Evolutionary conservation across 2,329 filamentous ascomycete species (phyloP), one percentile per base, ranked within the genome.

Genomic region (Trichoderma endophyticum): DNA sequence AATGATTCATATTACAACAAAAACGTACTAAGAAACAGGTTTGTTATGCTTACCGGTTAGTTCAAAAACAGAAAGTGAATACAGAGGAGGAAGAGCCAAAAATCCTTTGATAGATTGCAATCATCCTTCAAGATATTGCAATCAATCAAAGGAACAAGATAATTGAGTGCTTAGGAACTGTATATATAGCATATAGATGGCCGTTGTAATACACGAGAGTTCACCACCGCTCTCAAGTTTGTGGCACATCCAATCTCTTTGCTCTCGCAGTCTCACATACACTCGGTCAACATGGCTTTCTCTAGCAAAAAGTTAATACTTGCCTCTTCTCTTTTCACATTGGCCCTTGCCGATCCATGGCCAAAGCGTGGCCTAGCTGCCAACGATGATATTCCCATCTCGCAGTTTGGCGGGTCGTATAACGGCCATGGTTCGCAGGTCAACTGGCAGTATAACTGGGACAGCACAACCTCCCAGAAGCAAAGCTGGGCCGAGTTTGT

Each of bases 391-490:
- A 48, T 48, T 48, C 43, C 43, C 18, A 48, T 48, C 18, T 48
- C 43, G 18, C 43, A 48, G 18, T 48, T 48, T 36, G 24, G 34
- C 60, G 34, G 75, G 63, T 36, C 48, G 6, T 60, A n/a, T 1
- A 71, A 71, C 7, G 63, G 54, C 24, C 59, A 71, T 14, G 62
- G 57, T 28, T 74, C 70, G 28, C 72, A 75, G 39, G 71, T 77
- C n/a, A 74, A 68, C 67, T 77, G 76, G 76, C 74, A 75, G 36
- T 78, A 78, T 71, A 78, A 78, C 73, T 78, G 75, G 77, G 74
- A 75, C 62, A 75, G 74, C 56, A 75, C 71, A 7, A 75, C 72
- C 15, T 64, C 28, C 69, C 73, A 76, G 65, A 76, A 76, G 48
- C 72, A 74, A 24, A 36, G 30, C 21, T 73, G 70, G 24, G 61